phyloP scores from a whole-genome alignment of 2,329 filamentous ascomycete genomes.

The Colletotrichum tropicale region DNA sequence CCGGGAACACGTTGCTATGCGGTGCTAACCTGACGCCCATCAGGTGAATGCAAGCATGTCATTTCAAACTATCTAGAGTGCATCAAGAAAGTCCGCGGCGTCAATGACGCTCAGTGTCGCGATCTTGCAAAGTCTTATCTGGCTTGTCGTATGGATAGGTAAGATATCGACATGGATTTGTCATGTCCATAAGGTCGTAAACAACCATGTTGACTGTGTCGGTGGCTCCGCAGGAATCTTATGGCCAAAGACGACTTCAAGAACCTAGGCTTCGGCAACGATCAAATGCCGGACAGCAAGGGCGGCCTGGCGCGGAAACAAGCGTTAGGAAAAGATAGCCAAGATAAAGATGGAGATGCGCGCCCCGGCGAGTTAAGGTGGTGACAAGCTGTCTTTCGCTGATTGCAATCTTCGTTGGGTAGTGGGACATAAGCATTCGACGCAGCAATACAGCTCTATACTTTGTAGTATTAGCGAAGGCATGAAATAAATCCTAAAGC shows the following conservation, averaged over 20 bases:
- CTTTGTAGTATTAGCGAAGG: neutral
- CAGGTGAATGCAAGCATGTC: conserved; percentile 90
- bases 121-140: conserved; percentile 87
- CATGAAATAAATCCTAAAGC: neutral
- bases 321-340: neutral
- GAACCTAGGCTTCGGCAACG: conserved; percentile 78
- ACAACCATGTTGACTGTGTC: neutral
- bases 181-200: neutral
- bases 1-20: neutral
- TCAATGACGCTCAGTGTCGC: conserved; percentile 87
- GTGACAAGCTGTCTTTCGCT: conserved; percentile 21
- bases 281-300: conserved; percentile 21
- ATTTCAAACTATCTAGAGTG: conserved; percentile 88
- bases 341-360: neutral
- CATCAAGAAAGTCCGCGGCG: conserved; percentile 81
- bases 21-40: neutral
- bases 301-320: conserved; percentile 26
- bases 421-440: neutral
- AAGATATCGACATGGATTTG: conserved; percentile 35
- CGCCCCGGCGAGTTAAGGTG: conserved; percentile 37
- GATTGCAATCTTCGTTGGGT: neutral
- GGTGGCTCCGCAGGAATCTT: conserved; percentile 68
- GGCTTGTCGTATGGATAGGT: conserved; percentile 93
- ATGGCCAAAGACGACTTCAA: conserved; percentile 97
- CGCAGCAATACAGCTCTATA: neutral